A percentile compares a stretch with the other conserved stretches of the same genome.
phyloP scores from a whole-genome alignment of 129 eudicot genomes.

The Scalesia atractyloides region DNA sequence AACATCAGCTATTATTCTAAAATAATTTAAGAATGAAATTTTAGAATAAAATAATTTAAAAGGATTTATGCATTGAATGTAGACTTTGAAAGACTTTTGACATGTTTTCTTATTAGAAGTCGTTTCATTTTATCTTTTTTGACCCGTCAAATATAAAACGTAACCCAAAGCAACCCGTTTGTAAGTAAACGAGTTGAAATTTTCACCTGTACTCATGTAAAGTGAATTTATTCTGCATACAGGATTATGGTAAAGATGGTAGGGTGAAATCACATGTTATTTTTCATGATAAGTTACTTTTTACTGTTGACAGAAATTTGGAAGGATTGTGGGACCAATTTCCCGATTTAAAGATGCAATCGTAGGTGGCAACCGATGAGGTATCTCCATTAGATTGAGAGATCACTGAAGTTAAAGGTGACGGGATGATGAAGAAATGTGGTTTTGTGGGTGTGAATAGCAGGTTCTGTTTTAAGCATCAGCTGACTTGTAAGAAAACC shows the following conservation, averaged over 20 bases:
- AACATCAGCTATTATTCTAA: too few relatives aligned
- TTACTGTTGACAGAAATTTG: slow-evolving; percentile 58
- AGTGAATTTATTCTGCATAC: not conserved
- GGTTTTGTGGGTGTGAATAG: slow-evolving; percentile 24
- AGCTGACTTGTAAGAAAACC: slow-evolving; percentile 29
- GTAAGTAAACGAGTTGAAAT: too few relatives aligned
- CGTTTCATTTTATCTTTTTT: too few relatives aligned
- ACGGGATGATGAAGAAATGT: slow-evolving; percentile 35
- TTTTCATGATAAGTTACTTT: not conserved
- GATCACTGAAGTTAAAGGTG: slow-evolving; percentile 37
- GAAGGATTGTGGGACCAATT: slow-evolving; percentile 67
- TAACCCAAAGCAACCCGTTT: too few relatives aligned
- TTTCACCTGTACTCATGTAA: not conserved
- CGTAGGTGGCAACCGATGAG: slow-evolving; percentile 71
- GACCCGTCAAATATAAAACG: too few relatives aligned
- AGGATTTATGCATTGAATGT: too few relatives aligned
- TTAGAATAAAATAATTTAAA: too few relatives aligned
- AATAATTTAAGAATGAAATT: too few relatives aligned
- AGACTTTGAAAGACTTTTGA: too few relatives aligned
- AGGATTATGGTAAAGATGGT: not conserved
- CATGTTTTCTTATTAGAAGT: too few relatives aligned
- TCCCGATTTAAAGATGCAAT: slow-evolving; percentile 74
- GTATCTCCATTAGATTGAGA: slow-evolving; percentile 50
- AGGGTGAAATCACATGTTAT: not conserved
- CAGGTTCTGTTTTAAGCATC: slow-evolving; percentile 22